A percentile compares a stretch with the other conserved stretches of the same genome.
Evolutionary conservation across 345 rosid genomes (phyloP).

Genomic region (Syzygium aqueum): DNA sequence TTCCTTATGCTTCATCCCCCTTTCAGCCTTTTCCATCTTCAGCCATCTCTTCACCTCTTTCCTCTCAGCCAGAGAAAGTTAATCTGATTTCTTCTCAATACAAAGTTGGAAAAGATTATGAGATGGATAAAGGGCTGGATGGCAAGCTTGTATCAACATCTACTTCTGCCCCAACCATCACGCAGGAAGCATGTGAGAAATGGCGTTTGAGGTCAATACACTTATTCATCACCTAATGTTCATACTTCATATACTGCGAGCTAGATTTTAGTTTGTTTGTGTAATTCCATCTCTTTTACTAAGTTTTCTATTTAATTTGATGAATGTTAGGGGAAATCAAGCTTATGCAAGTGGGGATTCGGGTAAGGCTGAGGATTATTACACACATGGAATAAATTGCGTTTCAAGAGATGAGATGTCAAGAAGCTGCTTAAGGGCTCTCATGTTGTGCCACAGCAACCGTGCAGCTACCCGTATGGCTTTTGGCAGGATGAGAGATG

Average conservation of each 20-base stretch:
- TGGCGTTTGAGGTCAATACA: conserved; percentile 82
- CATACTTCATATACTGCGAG: not conserved
- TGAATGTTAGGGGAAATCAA: conserved; percentile 73
- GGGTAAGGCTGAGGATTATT: conserved; percentile 75
- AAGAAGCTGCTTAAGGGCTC: conserved; percentile 71
- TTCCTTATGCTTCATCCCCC: conserved; percentile 31
- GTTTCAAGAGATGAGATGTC: conserved; percentile 58
- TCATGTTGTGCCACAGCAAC: conserved; percentile 94
- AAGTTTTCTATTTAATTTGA: not conserved
- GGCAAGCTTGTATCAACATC: conserved; percentile 29
- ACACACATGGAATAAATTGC: conserved; percentile 70
- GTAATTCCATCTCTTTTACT: not conserved
- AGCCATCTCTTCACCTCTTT: conserved; percentile 29
- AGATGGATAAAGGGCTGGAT: conserved; percentile 28
- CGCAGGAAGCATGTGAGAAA: conserved; percentile 92
- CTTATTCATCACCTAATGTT: not conserved
- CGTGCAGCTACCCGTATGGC: conserved; percentile 90
- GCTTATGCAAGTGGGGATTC: conserved; percentile 69
- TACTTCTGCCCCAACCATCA: conserved; percentile 26
- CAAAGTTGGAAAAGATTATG: conserved; percentile 22
- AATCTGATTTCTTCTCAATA: conserved; percentile 19
- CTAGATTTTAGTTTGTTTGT: not conserved
- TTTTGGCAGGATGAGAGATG: conserved; percentile 87
- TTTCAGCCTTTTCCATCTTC: conserved; percentile 34
- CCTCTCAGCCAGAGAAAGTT: conserved; percentile 29